Evolutionary conservation across 352 stramenopile genomes (phyloP), one percentile per base, ranked within the genome.

Genomic region (Plasmopara halstedii): DNA sequence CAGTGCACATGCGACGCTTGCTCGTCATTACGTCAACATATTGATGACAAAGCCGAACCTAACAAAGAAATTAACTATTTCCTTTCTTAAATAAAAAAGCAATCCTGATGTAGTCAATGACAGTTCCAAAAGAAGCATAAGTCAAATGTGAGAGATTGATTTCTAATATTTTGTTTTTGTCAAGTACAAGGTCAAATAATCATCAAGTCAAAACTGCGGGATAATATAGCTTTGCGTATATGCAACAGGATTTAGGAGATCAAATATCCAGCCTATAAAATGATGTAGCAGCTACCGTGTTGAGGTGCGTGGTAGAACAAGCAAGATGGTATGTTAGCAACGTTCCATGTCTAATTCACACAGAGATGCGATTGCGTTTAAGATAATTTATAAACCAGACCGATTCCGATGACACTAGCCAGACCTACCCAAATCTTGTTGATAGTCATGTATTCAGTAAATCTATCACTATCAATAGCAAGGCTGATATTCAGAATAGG

Each of bases 371-470:
- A 25, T 5, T 40, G 17, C 17, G 19, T 25, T 25, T 25, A 40
- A 40, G 15, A 18, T 20, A 37, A 37, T 53, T 70, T 25, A 11
- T 40, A n/a, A 40, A 6, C 10, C 29, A 34, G 22, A 48, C 17
- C 15, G 38, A 33, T 43, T 21, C 22, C 47, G 35, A 15, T 31
- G 38, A 37, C 40, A 43, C 22, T 21, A 21, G 22, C 8, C 32
- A 43, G 21, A 22, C 32, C 21, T 22, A 43, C 14, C 38, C 47
- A 48, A 27, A 42, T 42, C 10, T 42, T 18, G n/a, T 58, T 63
- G 17, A 79, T 42, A 8, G 67, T 65, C 25, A 72, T 65, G 51
- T 83, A 63, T 56, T 62, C 5, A 43, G 21, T 23, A 82, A 27
- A 29, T 14, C 35, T 23, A 20, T 41, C 17, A 18, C 17, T 22